phyloP scores from a whole-genome alignment of 768 basidiomycete species.

The Inosperma sp. region DNA sequence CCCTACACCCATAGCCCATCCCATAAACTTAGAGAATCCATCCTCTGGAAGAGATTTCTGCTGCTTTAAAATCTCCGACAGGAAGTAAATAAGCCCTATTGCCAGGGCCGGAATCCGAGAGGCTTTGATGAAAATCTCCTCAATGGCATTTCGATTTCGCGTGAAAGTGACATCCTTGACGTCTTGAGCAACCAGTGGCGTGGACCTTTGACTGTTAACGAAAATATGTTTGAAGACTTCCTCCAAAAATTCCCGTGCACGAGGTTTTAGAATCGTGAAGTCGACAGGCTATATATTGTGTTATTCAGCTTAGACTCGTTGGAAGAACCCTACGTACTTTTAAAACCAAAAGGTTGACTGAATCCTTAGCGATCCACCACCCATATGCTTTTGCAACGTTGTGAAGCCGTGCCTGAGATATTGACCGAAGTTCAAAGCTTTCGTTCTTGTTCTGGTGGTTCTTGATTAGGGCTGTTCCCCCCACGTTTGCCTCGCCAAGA shows the following conservation, averaged over 20 bases:
- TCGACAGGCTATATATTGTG: constrained; percentile 68
- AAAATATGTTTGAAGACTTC: constrained; percentile 68
- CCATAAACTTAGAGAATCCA: constrained; percentile 40
- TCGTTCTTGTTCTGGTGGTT: constrained; percentile 46
- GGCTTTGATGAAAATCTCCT: constrained; percentile 77
- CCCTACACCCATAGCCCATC: constrained; percentile 66
- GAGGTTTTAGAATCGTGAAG: constrained; percentile 68
- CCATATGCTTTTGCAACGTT: constrained; percentile 85
- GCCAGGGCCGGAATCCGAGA: constrained; percentile 60
- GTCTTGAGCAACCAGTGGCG: constrained; percentile 52
- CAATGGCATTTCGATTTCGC: constrained; percentile 56
- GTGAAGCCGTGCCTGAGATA: constrained; percentile 52
- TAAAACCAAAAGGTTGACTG: constrained; percentile 65
- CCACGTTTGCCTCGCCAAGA: constrained; percentile 78
- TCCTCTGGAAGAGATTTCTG: constrained; percentile 27
- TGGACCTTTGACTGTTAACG: constrained; percentile 66
- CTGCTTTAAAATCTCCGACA: constrained; percentile 40
- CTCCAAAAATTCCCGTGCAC: constrained; percentile 60
- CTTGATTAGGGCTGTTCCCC: constrained; percentile 74
- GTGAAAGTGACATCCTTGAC: constrained; percentile 35
- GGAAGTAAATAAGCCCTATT: constrained; percentile 72
- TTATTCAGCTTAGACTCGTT: not conserved
- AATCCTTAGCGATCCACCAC: constrained; percentile 91
- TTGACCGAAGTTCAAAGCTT: constrained; percentile 44
- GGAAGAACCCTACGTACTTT: constrained; percentile 53